Conservation (phyloP, 108 stramenopile genomes). For the Fragilariopsis cylindrus region DNA sequence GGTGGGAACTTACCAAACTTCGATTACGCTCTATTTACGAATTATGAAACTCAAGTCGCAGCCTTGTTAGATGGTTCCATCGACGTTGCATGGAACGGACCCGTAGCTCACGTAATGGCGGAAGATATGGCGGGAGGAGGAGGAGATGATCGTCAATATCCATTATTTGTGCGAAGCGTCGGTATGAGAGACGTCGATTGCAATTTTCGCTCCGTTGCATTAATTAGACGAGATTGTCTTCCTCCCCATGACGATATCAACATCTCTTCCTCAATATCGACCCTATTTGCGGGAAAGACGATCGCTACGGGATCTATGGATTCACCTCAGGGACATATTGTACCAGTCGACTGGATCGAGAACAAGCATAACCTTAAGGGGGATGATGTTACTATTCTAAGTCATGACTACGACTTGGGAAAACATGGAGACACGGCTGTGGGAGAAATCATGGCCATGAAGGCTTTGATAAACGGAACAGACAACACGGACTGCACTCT, state of each 20-base stretch:
- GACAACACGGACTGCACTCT: conserved; percentile 18
- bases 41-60: conserved; percentile 34
- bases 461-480: not conserved
- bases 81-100: conserved; percentile 42
- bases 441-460: conserved; percentile 34
- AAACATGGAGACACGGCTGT: conserved; percentile 46
- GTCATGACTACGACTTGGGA: conserved; percentile 22
- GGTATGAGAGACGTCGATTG: conserved; percentile 49
- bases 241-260: not conserved
- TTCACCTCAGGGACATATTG: conserved; percentile 40
- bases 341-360: conserved; percentile 27
- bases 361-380: not conserved
- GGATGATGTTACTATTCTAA: not conserved
- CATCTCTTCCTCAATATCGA: not conserved
- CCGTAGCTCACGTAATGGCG: conserved; percentile 39
- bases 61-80: conserved; percentile 28
- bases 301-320: conserved; percentile 26
- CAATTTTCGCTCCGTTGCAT: conserved; percentile 33
- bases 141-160: not conserved
- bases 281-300: conserved; percentile 3
- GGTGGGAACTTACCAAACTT: not conserved
- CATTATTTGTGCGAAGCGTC: conserved; percentile 1
- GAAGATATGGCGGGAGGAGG: conserved; percentile 6
- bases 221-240: not conserved
- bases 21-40: conserved; percentile 34